These are phyloP conservation scores for Geranium brycei DNA, from an alignment of 345 rosid species.

Conservation along the genomic window DNA sequence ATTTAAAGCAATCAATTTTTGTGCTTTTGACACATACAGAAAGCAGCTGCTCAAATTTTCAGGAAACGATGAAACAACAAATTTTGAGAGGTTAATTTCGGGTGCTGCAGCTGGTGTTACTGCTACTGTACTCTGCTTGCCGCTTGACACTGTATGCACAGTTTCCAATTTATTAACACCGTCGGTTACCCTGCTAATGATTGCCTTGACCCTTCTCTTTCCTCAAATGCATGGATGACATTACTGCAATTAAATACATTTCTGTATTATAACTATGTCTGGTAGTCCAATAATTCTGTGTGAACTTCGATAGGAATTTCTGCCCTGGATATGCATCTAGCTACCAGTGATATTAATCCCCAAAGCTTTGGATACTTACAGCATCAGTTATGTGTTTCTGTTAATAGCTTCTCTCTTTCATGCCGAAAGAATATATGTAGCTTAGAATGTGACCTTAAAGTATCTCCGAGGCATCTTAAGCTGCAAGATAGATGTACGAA, in stretches of 20 bases:
- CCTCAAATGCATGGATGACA: not conserved
- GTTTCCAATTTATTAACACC: not conserved
- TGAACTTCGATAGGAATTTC: not conserved
- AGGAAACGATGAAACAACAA: slow-evolving; percentile 60
- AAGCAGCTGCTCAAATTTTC: slow-evolving; percentile 46
- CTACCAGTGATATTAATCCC: not conserved
- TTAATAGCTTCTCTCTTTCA: not conserved
- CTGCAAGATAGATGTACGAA: not conserved
- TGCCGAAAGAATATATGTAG: not conserved
- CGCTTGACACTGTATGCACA: slow-evolving; percentile 80
- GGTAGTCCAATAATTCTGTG: not conserved
- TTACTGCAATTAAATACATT: not conserved
- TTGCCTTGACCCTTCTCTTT: not conserved
- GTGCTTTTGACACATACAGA: slow-evolving; percentile 77
- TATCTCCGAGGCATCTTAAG: not conserved
- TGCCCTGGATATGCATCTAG: not conserved
- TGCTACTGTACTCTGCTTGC: slow-evolving; percentile 78
- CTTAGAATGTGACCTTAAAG: not conserved
- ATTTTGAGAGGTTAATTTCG: slow-evolving; percentile 78
- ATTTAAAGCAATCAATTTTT: slow-evolving; percentile 86
- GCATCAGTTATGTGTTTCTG: not conserved
- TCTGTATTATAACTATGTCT: not conserved
- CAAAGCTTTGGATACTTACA: not conserved
- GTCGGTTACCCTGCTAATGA: not conserved
- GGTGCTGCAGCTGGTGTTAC: slow-evolving; percentile 96